Evolutionary conservation across 2,329 filamentous ascomycete genomes (phyloP).

Genomic region (Trichoderma hamatum): DNA sequence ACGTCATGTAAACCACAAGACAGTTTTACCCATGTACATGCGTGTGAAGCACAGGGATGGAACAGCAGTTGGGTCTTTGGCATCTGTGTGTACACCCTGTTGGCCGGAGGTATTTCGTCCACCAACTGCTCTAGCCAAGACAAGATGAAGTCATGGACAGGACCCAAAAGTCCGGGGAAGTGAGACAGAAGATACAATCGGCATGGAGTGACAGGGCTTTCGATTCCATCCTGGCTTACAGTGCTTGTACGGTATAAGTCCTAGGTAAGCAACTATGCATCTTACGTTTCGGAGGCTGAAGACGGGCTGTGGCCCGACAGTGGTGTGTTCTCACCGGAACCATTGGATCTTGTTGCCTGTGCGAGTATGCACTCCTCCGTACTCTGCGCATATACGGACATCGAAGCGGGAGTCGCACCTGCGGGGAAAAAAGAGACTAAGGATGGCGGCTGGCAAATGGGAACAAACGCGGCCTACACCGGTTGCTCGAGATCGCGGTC

Average conservation of each 20-base stretch:
- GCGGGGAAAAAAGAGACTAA: slow-evolving; percentile 11
- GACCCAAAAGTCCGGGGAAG: slow-evolving; percentile 19
- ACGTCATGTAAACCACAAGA: slow-evolving; percentile 6
- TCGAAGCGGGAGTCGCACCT: neutral
- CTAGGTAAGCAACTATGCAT: neutral
- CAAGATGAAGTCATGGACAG: slow-evolving; percentile 25
- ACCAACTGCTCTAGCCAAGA: neutral
- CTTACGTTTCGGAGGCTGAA: slow-evolving; percentile 8
- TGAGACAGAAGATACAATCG: slow-evolving; percentile 4
- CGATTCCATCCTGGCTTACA: slow-evolving; percentile 5
- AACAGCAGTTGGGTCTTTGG: neutral
- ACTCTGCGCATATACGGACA: neutral
- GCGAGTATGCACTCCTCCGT: neutral
- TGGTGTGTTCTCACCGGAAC: slow-evolving; percentile 21
- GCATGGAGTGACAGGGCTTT: neutral
- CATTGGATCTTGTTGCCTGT: neutral
- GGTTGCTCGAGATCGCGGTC: neutral
- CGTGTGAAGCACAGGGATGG: neutral
- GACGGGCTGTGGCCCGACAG: slow-evolving; percentile 6
- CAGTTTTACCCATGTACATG: neutral
- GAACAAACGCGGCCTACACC: neutral
- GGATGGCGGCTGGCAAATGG: slow-evolving; percentile 3
- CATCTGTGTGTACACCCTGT: slow-evolving; percentile 4
- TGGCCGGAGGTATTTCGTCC: neutral
- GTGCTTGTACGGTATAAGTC: neutral